phyloP scores from a whole-genome alignment of 352 stramenopile species.

The Globisporangium cylindrosporum region DNA sequence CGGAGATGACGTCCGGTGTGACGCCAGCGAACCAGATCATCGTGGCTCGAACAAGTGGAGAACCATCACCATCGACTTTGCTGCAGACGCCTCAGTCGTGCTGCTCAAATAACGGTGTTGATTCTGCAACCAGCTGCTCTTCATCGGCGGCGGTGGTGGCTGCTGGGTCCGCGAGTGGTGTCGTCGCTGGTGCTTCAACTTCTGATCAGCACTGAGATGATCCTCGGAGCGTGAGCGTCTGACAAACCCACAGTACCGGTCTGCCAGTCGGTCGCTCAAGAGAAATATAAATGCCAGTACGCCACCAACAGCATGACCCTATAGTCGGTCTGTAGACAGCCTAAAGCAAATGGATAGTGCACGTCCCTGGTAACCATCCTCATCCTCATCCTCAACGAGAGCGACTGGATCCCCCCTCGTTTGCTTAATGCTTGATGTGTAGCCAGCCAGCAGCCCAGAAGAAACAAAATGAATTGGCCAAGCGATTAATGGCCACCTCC shows the following conservation, averaged over 20 bases:
- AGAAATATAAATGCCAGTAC: too few species aligned
- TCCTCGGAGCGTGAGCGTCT: not conserved
- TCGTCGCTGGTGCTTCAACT: not conserved
- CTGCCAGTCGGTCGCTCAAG: not conserved
- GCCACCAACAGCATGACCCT: too few species aligned
- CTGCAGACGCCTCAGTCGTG: not conserved
- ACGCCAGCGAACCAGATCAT: slow-evolving; percentile 9
- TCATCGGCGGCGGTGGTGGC: not conserved
- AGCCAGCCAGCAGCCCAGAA: too few species aligned
- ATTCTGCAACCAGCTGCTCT: not conserved
- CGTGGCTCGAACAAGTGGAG: not conserved
- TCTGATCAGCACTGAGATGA: not conserved
- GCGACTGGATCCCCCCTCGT: too few species aligned
- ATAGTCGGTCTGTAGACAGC: too few species aligned
- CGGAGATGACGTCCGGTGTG: not conserved
- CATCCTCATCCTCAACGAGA: too few species aligned
- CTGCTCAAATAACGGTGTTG: not conserved
- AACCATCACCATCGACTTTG: not conserved
- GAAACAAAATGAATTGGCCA: too few species aligned
- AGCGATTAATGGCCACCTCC: too few species aligned
- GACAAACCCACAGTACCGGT: not conserved
- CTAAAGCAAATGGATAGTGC: too few species aligned
- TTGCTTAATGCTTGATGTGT: too few species aligned
- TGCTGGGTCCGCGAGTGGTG: not conserved
- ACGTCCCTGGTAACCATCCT: too few species aligned